phyloP scores from a whole-genome alignment of 768 basidiomycete species.

The Lactarius tabidus region DNA sequence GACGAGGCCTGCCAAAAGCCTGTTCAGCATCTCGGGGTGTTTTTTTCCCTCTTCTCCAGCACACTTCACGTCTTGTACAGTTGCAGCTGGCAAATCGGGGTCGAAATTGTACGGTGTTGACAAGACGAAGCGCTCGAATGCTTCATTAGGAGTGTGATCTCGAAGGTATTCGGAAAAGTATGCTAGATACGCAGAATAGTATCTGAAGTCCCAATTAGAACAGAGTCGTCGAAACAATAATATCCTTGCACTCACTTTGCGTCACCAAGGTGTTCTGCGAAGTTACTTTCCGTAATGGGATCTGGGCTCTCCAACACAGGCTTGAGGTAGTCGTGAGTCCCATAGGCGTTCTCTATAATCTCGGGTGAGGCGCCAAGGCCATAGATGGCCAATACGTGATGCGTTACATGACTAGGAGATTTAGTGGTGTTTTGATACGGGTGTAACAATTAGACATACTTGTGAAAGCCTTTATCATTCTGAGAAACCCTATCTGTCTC shows the following conservation, averaged over 20 bases:
- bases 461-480: constrained; percentile 37
- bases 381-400: constrained; percentile 57
- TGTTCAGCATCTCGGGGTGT: constrained; percentile 53
- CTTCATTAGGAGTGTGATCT: constrained; percentile 40
- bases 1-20: constrained; percentile 51
- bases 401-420: constrained; percentile 47
- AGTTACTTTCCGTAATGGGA: constrained; percentile 44
- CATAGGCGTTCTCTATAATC: constrained; percentile 42
- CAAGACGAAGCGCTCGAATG: constrained; percentile 63
- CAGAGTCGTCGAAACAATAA: neutral
- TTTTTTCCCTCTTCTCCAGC: constrained; percentile 22
- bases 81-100: constrained; percentile 25
- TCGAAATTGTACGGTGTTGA: constrained; percentile 47
- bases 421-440: neutral
- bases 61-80: constrained; percentile 15
- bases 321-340: constrained; percentile 39
- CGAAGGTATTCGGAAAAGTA: constrained; percentile 47
- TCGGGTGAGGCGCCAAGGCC: constrained; percentile 49
- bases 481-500: too few species aligned
- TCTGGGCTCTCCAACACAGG: constrained; percentile 43
- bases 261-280: constrained; percentile 54
- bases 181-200: constrained; percentile 52
- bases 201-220: constrained; percentile 38
- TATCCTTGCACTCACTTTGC: constrained; percentile 42
- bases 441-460: constrained; percentile 26